Evolutionary conservation across 148 eudicot species (phyloP), one percentile per base, ranked within the genome.

Genomic region (Camellia japonica): DNA sequence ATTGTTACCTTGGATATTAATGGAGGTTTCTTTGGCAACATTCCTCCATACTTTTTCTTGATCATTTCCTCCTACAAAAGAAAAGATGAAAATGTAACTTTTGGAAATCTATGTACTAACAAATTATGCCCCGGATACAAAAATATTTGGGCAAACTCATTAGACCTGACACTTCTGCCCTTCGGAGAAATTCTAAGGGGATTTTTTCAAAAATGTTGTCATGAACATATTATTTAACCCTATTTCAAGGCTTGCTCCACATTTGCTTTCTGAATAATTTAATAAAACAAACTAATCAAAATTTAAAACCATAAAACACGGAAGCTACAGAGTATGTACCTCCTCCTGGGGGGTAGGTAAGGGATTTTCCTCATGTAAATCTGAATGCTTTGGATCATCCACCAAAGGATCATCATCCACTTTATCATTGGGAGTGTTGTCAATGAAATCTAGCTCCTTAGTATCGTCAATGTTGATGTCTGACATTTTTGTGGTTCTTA

Each of bases 11-110:
- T 91, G 67, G 98, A 91, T 68, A 94, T 92, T 49, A 94, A 76
- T 65, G 97, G 92, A 76, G 86, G 87, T 79, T 90, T 94, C 83
- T 90, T 94, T 14, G 89, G 90, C 75, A 92, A 30, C 77, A 92
- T 71, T n/a, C 97, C 98, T 82, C 98, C 98, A 81, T 94, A 94
- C 89, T 92, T 94, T 83, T 88, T 92, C 94, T 92, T 92, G 68
- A 94, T 82, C 66, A 73, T 78, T 80, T 80, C 87, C 82, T 89
- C 96, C 98, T 94, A 68, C 56, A 82, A n/a, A 47, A 61, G 67
- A 44, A 19, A 11, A 54, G 16, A 12, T 0, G 38, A 62, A 73
- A 42, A 72, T 71, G 49, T 19, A 66, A 58, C 23, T 1, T 13
- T 10, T n/a, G 7, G 10, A 41, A 3, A 0, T 14, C 20, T 14